Percentiles rank a stretch among this genome's conserved stretches.
Conservation (phyloP, 345 rosid genomes). For the Linum trigynum region DNA sequence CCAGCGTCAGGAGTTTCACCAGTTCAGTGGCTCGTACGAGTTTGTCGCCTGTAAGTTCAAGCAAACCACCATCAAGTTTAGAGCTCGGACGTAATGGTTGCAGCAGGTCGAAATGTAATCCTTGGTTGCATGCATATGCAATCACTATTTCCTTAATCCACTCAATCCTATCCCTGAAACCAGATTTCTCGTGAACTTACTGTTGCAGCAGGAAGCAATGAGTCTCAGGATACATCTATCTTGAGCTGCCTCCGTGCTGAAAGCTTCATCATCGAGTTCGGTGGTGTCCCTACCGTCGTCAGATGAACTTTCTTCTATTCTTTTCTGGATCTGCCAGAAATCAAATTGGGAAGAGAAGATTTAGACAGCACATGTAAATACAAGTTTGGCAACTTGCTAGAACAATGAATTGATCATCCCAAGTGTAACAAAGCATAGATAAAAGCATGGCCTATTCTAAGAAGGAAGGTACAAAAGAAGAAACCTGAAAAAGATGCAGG, state of each 20-base stretch:
- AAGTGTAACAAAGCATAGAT: not conserved
- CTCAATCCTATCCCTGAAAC: not conserved
- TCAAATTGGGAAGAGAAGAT: not conserved
- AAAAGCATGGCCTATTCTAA: not conserved
- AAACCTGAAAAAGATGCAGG: slow-evolving; percentile 61
- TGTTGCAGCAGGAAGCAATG: slow-evolving; percentile 80
- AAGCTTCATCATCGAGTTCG: slow-evolving; percentile 73
- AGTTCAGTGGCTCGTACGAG: slow-evolving; percentile 76
- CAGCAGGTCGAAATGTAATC: too few species aligned
- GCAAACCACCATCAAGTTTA: not conserved
- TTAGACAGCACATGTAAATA: not conserved
- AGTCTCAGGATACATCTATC: slow-evolving; percentile 86
- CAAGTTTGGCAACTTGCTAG: not conserved
- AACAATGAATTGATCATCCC: slow-evolving; percentile 4
- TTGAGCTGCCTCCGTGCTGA: slow-evolving; percentile 65
- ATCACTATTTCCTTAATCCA: not conserved
- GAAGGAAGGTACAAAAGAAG: not conserved
- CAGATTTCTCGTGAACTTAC: slow-evolving; percentile 31
- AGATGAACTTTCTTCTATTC: slow-evolving; percentile 43
- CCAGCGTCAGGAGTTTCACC: slow-evolving; percentile 57
- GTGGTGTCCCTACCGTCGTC: slow-evolving; percentile 46
- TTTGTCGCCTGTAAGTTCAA: slow-evolving; percentile 57
- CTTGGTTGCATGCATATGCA: too few species aligned
- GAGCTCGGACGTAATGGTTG: too few species aligned
- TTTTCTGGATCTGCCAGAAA: slow-evolving; percentile 50